Evolutionary conservation across 1,284 basidiomycete species (phyloP), one percentile per base, ranked within the genome.

Genomic region (Pseudozyma thailandica): DNA sequence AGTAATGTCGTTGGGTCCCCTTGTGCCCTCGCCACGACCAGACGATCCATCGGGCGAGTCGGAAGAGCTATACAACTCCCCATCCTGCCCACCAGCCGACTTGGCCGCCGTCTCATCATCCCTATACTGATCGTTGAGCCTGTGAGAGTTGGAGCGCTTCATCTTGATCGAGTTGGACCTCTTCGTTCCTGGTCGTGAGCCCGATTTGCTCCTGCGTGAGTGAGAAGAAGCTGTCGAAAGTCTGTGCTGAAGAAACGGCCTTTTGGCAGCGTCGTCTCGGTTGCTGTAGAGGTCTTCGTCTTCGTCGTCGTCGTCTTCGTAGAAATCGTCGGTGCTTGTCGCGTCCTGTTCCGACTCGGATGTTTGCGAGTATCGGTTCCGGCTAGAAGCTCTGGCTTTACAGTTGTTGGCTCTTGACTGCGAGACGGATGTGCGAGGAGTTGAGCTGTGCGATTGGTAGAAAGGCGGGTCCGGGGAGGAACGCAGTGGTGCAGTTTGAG

Each of bases 161-260:
- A 71, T 56, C 44, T 64, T 60, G 53, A 71, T 71, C 46, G 61
- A 71, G 7, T 64, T 61, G 39, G 53, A 45, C 15, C 68, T 26
- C 12, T 50, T 55, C 15, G 44, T 28, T 18, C 33, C 33, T 6
- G 61, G 60, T 33, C 50, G 42, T 8, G 47, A 43, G n/a, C 23
- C 37, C 16, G 52, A 31, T 23, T 47, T 55, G 39, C n/a, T 12
- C 28, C 47, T 53, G 20, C 51, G 47, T 1, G 54, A 50, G 13
- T 15, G 28, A 2, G 57, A 57, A 8, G 50, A 57, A n/a, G 65
- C 28, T 30, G 64, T 51, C 18, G 51, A 55, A 10, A 60, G 23
- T 26, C 42, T 39, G 25, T 45, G 50, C 30, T 28, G 43, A 3
- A 57, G 31, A 28, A 64, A 60, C 4, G 61, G 61, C 26, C 61